A percentile compares a stretch with the other conserved stretches of the same genome.
Evolutionary conservation across 106 monocot genomes (phyloP).

Genomic region (Ottelia alismoides): DNA sequence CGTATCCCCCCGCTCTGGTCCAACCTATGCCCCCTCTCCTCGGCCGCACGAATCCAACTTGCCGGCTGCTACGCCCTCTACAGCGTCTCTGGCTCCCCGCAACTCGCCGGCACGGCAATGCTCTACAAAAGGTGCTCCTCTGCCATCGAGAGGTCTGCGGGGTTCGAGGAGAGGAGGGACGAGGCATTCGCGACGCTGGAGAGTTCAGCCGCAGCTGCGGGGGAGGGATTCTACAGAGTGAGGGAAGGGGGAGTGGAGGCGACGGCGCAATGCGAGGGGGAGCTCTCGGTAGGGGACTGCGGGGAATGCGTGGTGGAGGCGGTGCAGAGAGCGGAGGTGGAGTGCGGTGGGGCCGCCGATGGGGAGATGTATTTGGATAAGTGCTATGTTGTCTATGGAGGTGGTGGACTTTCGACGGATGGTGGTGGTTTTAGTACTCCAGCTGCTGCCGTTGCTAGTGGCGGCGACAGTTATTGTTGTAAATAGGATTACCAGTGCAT

Average conservation of each 20-base stretch:
- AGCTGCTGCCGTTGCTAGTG: too few relatives aligned
- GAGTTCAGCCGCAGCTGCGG: slow-evolving; percentile 23
- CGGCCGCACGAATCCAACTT: slow-evolving; percentile 68
- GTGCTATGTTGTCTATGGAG: slow-evolving; percentile 80
- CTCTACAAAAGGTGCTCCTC: slow-evolving; percentile 10
- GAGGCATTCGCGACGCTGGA: slow-evolving; percentile 68
- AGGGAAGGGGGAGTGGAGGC: slow-evolving; percentile 56
- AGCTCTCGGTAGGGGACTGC: slow-evolving; percentile 66
- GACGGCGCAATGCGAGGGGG: slow-evolving; percentile 95
- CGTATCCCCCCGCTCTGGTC: slow-evolving; percentile 35
- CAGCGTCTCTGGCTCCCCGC: slow-evolving; percentile 45
- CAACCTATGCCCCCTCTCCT: slow-evolving; percentile 34
- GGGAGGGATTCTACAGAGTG: slow-evolving; percentile 60
- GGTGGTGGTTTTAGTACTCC: too few relatives aligned
- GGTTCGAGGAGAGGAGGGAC: slow-evolving; percentile 64
- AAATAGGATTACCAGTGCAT: too few relatives aligned
- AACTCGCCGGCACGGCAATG: slow-evolving; percentile 40
- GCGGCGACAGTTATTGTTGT: slow-evolving; percentile 27
- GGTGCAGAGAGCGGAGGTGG: slow-evolving; percentile 87
- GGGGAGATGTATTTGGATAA: slow-evolving; percentile 90
- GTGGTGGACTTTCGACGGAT: slow-evolving; percentile 7
- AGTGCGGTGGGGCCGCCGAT: slow-evolving; percentile 71
- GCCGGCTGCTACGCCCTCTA: slow-evolving; percentile 70
- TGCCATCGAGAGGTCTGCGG: slow-evolving; percentile 8
- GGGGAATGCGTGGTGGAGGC: slow-evolving; percentile 70